Conservation (phyloP, 2,329 filamentous ascomycete genomes). For the Verticillium tricorpus region DNA sequence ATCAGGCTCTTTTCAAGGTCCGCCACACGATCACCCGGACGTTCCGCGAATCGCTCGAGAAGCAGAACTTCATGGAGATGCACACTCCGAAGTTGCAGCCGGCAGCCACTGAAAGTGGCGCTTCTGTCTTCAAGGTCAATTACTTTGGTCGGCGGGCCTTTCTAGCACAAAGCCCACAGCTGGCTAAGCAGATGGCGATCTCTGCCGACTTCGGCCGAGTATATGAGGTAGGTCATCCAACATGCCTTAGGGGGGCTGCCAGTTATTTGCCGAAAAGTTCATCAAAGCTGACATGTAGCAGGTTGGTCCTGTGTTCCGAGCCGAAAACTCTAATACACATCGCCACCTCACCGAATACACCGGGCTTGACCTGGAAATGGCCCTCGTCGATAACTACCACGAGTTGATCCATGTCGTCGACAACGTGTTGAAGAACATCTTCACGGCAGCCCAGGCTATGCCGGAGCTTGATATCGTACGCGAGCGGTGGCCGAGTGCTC, state of each 20-base stretch:
- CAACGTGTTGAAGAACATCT: slow-evolving; percentile 72
- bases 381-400: slow-evolving; percentile 82
- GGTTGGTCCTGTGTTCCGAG: slow-evolving; percentile 84
- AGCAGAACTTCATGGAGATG: slow-evolving; percentile 81
- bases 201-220: slow-evolving; percentile 85
- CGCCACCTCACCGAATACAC: slow-evolving; percentile 93
- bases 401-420: slow-evolving; percentile 80
- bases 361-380: slow-evolving; percentile 89
- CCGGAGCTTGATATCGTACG: slow-evolving; percentile 76
- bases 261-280: no score
- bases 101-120: slow-evolving; percentile 83
- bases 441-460: slow-evolving; percentile 35
- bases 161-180: slow-evolving; percentile 84
- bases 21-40: slow-evolving; percentile 75
- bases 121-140: slow-evolving; percentile 86
- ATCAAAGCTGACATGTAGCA: slow-evolving; percentile 4
- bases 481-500: slow-evolving; percentile 78
- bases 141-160: slow-evolving; percentile 88
- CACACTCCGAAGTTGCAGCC: slow-evolving; percentile 91
- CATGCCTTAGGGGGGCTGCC: no score
- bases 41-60: slow-evolving; percentile 73
- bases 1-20: slow-evolving; percentile 83
- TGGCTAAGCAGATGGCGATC: slow-evolving; percentile 91
- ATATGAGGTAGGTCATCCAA: slow-evolving; percentile 55
- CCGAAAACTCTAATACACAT: slow-evolving; percentile 94